Evolutionary conservation across 768 basidiomycete genomes (phyloP).

Genomic region (Russula compacta): DNA sequence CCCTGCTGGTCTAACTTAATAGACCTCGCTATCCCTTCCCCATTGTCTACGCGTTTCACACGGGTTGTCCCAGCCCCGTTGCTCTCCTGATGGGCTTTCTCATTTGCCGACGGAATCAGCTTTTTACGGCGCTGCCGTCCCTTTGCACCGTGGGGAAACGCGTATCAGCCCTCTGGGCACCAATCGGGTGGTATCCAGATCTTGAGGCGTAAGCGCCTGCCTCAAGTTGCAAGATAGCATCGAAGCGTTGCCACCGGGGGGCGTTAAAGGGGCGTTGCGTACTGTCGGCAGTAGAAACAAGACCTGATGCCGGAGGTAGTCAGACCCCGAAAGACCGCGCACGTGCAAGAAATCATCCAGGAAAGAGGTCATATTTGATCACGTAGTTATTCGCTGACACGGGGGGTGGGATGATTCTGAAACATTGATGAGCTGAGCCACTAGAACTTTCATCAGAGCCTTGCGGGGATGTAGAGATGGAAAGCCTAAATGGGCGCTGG

Average conservation of each 20-base stretch:
- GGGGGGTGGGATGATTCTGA: slow-evolving; percentile 15
- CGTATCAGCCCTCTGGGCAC: slow-evolving; percentile 16
- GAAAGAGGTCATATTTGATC: slow-evolving; percentile 9
- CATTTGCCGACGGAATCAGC: slow-evolving; percentile 7
- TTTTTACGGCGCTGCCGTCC: slow-evolving; percentile 1
- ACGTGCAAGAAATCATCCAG: not conserved
- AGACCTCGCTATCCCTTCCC: too few species aligned
- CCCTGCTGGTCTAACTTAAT: not conserved
- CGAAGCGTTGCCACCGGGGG: slow-evolving; percentile 11
- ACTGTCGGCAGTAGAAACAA: slow-evolving; percentile 3
- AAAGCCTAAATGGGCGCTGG: slow-evolving; percentile 20
- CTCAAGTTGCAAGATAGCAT: slow-evolving; percentile 11
- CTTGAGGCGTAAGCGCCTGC: slow-evolving; percentile 16
- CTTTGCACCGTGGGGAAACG: slow-evolving; percentile 11
- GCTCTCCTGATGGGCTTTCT: not conserved
- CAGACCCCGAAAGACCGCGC: slow-evolving; percentile 14
- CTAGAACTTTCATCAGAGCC: slow-evolving; percentile 18
- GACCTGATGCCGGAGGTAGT: not conserved
- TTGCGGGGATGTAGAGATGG: slow-evolving; percentile 14
- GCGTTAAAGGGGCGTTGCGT: slow-evolving; percentile 12
- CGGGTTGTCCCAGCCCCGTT: not conserved
- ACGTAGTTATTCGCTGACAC: slow-evolving; percentile 10
- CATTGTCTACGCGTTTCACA: not conserved
- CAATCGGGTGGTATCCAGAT: slow-evolving; percentile 19
- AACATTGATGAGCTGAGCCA: slow-evolving; percentile 18